These are phyloP conservation scores for Mariannaea elegans DNA, from an alignment of 2,329 filamentous ascomycete species.

Conservation along the genomic window DNA sequence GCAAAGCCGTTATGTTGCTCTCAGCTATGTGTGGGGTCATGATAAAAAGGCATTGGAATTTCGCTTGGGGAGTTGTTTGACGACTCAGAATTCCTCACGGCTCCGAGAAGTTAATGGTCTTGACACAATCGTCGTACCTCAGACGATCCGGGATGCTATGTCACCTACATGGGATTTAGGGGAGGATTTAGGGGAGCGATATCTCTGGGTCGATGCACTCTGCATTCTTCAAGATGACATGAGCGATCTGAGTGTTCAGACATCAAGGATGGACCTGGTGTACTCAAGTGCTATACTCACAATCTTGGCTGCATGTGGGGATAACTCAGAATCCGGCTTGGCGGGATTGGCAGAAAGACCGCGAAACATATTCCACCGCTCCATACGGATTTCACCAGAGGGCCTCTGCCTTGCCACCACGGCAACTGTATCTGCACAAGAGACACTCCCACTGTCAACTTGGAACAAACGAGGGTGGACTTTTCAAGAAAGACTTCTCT, in stretches of 20 bases:
- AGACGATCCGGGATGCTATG: constrained; percentile 24
- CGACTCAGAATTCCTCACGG: background rate
- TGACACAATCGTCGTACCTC: background rate
- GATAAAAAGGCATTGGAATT: background rate
- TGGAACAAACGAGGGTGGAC: constrained; percentile 26
- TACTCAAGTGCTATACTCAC: constrained; percentile 15
- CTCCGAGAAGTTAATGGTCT: background rate
- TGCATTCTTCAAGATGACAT: constrained; percentile 28
- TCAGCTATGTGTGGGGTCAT: constrained; percentile 28
- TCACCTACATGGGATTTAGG: too few relatives aligned
- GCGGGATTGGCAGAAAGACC: background rate
- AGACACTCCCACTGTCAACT: background rate
- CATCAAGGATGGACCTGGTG: constrained; percentile 20
- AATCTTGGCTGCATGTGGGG: background rate
- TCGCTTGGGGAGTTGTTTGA: background rate
- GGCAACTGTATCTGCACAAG: background rate
- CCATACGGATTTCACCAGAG: background rate
- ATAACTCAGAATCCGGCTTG: background rate
- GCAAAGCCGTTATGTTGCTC: constrained; percentile 19
- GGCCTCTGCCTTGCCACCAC: constrained; percentile 9
- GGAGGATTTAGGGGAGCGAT: background rate
- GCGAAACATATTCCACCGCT: background rate
- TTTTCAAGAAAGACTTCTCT: constrained; percentile 23
- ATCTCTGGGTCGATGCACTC: constrained; percentile 28
- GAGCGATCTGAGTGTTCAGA: background rate